Evolutionary conservation across 495 filamentous ascomycete species (phyloP).

Genomic region (Daldinia bambusicola): DNA sequence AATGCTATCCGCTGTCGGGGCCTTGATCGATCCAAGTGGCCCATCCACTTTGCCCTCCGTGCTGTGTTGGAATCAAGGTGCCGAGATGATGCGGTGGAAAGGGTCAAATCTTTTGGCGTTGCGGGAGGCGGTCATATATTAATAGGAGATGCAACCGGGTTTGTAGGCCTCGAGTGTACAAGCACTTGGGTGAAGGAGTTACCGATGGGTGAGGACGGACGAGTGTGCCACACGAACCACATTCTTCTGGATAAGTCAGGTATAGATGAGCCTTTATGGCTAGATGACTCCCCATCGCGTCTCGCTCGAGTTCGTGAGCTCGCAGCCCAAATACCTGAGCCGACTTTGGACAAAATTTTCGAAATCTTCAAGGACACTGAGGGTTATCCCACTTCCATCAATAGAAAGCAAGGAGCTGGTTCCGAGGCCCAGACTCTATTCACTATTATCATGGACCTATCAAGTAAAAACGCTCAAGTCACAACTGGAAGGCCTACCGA

Average conservation of each 20-base stretch:
- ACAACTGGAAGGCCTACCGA: conserved; percentile 57
- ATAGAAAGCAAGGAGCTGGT: conserved; percentile 36
- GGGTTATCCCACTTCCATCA: conserved; percentile 43
- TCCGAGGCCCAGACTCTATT: conserved; percentile 55
- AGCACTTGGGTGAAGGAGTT: conserved; percentile 63
- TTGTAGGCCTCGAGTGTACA: conserved; percentile 69
- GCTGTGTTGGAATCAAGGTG: conserved; percentile 66
- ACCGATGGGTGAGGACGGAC: conserved; percentile 55
- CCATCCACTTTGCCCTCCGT: conserved; percentile 72
- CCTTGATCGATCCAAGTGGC: conserved; percentile 63
- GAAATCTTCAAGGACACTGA: conserved; percentile 41
- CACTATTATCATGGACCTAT: conserved; percentile 61
- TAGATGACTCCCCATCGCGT: conserved; percentile 64
- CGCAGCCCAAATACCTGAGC: conserved; percentile 43
- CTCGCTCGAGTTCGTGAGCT: conserved; percentile 60
- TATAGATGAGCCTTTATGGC: conserved; percentile 63
- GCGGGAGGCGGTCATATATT: conserved; percentile 71
- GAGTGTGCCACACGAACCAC: conserved; percentile 73
- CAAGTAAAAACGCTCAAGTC: conserved; percentile 49
- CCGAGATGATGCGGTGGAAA: conserved; percentile 60
- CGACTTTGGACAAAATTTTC: conserved; percentile 33
- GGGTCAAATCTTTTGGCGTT: conserved; percentile 63
- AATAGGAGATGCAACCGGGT: conserved; percentile 64
- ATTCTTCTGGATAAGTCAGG: conserved; percentile 54
- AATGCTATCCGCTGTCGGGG: conserved; percentile 73